phyloP scores from a whole-genome alignment of 2,329 filamentous ascomycete genomes.

The Trichoderma cornu-damae region DNA sequence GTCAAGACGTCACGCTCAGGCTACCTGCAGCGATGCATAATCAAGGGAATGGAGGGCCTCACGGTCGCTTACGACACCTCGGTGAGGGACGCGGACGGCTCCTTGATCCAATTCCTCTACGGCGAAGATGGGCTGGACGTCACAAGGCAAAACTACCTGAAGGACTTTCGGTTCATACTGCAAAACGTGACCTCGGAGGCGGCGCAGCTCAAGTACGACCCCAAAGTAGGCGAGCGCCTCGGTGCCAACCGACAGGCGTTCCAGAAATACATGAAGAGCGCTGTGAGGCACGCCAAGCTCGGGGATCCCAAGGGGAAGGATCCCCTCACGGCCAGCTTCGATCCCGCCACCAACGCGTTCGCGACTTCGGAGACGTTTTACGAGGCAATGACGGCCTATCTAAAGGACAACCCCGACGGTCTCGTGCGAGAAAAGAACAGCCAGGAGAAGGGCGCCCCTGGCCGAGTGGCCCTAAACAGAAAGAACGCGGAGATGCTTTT shows the following conservation, averaged over 20 bases:
- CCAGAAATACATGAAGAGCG: constrained; percentile 75
- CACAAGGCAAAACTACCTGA: constrained; percentile 86
- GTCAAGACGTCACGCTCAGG: constrained; percentile 97
- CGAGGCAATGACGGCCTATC: constrained; percentile 65
- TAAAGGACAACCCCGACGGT: constrained; percentile 67
- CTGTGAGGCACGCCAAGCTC: constrained; percentile 64
- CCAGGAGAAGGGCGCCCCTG: constrained; percentile 25
- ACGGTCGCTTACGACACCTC: constrained; percentile 90
- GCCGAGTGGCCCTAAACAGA: constrained; percentile 47
- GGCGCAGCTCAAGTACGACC: constrained; percentile 65
- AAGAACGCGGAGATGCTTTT: constrained; percentile 80
- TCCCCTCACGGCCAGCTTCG: constrained; percentile 66
- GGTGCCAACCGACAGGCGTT: constrained; percentile 53
- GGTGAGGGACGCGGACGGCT: constrained; percentile 89
- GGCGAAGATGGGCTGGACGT: constrained; percentile 95
- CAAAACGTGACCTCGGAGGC: constrained; percentile 79
- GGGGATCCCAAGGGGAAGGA: constrained; percentile 58
- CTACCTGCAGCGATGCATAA: constrained; percentile 91
- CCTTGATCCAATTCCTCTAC: constrained; percentile 90
- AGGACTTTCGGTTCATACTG: constrained; percentile 83
- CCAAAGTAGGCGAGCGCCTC: constrained; percentile 42
- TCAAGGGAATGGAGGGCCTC: constrained; percentile 97
- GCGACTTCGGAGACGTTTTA: constrained; percentile 88
- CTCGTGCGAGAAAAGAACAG: constrained; percentile 47
- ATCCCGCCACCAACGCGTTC: constrained; percentile 73